A percentile compares a stretch with the other conserved stretches of the same genome.
Evolutionary conservation across 2,329 filamentous ascomycete species (phyloP).

Genomic region (Falciphora oryzae): DNA sequence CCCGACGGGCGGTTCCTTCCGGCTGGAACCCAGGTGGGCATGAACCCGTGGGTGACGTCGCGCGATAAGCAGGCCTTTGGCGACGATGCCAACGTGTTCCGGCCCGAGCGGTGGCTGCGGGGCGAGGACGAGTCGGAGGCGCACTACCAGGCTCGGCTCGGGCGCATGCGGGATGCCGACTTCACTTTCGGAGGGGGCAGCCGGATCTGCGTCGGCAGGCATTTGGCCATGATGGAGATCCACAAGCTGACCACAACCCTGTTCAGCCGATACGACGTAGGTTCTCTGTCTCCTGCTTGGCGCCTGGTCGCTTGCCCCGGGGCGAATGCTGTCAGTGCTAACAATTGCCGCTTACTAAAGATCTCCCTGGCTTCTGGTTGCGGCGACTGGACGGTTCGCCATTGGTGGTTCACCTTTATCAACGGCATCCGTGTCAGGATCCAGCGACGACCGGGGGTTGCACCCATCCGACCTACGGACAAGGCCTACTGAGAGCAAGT

Average conservation of each 20-base stretch:
- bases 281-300: no score
- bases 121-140: constrained; percentile 26
- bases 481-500: not conserved
- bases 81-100: constrained; percentile 33
- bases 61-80: constrained; percentile 16
- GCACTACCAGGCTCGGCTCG: constrained; percentile 27
- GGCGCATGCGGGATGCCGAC: constrained; percentile 30
- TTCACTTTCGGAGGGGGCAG: constrained; percentile 34
- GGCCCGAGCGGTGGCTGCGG: constrained; percentile 39
- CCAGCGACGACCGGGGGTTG: not conserved
- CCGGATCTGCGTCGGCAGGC: constrained; percentile 32
- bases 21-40: constrained; percentile 22
- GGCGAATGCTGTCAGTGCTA: no score
- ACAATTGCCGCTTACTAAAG: no score
- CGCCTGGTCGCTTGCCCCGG: no score
- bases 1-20: constrained; percentile 27
- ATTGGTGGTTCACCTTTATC: not conserved
- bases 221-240: constrained; percentile 27
- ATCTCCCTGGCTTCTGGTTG: not conserved
- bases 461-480: not conserved
- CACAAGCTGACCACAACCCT: constrained; percentile 35
- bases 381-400: not conserved
- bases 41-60: constrained; percentile 9
- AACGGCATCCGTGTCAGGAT: not conserved
- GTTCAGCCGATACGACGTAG: not conserved